Base-by-base conservation (phyloP, 2,329 filamentous ascomycete genomes). In the Cephalotrichum gorgonifer region DNA sequence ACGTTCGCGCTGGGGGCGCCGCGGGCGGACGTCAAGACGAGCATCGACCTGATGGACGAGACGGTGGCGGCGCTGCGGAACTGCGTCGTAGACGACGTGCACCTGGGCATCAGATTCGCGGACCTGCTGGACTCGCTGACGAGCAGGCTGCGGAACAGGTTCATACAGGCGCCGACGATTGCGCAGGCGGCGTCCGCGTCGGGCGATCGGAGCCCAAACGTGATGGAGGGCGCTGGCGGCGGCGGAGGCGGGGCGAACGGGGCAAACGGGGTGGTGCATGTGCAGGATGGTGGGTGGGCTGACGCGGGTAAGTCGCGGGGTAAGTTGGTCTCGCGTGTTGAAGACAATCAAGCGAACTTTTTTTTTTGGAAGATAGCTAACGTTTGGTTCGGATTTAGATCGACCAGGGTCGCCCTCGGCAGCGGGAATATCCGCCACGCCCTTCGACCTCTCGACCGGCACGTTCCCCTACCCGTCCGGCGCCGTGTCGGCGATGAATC, bases 11-110 rank as follows among this genome's bases (percentile, higher is more conserved):
- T 93, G 1, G 87, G 87, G 17, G 86, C 86, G 2, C 83, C 85
- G 1, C 85, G 87, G 57, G 82, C 82, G 49, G 86, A 93, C 55
- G 84, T 91, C 25, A 81, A 84, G 58, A 74, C 85, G 43, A 87
- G 83, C 54, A 83, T 93, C 27, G 75, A 76, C 6, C 71, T 93
- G 26, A 85, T 93, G 71, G 85, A 89, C 58, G 72, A 77, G 27
- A 86, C 85, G 0, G 85, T 90, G 0, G 74, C 83, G 54, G 86
- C 85, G 1, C 73, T 93, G 31, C 78, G 85, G 17, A 85, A 80
- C 55, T 89, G 85, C 53, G 85, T 90, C 6, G 86, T 91, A 4
- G 87, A 93, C 58, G 87, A 93, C 56, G 86, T 91, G 7, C 87
- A 93, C 61, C 74, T 93, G 4, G 86, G 85, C n/a, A 88, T 86